Base-by-base conservation (phyloP, 441 rosid species). In the Adansonia grandidieri region DNA sequence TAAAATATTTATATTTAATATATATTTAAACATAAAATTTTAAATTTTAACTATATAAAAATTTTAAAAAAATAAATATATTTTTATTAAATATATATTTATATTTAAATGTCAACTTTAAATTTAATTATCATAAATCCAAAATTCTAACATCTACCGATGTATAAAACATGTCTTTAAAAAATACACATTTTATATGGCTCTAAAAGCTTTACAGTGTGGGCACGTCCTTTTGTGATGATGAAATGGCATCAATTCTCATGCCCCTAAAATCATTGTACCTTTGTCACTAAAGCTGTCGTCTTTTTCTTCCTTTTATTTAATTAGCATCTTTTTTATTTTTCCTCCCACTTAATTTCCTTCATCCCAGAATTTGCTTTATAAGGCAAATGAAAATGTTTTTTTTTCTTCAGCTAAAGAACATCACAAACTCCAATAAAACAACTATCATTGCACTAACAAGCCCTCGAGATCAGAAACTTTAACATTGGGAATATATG, bases 201-300 rank as follows among this genome's bases (percentile, higher is more conserved):
- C 84, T 76, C 76, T 17, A 71, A 50, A 54, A 24, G 76, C 80
- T 74, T 79, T 69, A 56, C 51, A 71, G 64, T 9, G 80, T 62
- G 81, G 82, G 76, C 80, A 51, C 77, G 71, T 53, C 51, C 0
- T 7, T 72, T 32, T 15, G 63, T 57, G 80, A 80, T 80, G 75
- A 78, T 80, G 80, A 77, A 74, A 65, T 76, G 85, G 78, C 71
- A 53, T 7, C 28, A 74, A 77, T 76, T 69, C 70, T 70, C 73
- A 70, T 62, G 81, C 83, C 73, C 74, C 82, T 65, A 63, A 64
- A 80, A 82, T 82, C 73, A 82, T 79, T 81, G 82, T 76, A 82
- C 79, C 79, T 71, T 24, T 77, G 70, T 80, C 71, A 71, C 71
- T 14, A 71, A 73, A 76, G 82, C 78, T 76, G 71, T 63, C 60